phyloP scores from a whole-genome alignment of 2,329 filamentous ascomycete genomes.

The Penicillium sp. region DNA sequence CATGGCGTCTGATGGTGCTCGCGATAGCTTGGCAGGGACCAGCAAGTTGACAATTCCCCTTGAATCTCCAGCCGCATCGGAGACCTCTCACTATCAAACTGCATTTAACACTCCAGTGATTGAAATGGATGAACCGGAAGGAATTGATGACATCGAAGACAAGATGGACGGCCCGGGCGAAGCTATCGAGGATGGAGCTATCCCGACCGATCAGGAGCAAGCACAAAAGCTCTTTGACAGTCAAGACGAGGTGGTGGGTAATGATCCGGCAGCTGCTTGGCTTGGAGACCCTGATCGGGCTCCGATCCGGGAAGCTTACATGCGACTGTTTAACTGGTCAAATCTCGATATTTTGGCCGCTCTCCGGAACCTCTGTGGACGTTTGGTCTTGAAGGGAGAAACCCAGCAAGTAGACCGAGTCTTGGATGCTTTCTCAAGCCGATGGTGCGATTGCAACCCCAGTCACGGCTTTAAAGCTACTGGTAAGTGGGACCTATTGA shows the following conservation, averaged over 20 bases:
- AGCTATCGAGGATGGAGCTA: constrained; percentile 29
- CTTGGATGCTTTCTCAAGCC: constrained; percentile 76
- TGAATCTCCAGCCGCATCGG: constrained; percentile 36
- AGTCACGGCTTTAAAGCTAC: constrained; percentile 86
- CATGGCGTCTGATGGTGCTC: constrained; percentile 17
- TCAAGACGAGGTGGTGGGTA: constrained; percentile 69
- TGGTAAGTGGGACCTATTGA: constrained; percentile 52
- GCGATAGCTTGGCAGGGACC: constrained; percentile 23
- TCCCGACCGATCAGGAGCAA: constrained; percentile 67
- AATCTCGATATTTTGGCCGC: constrained; percentile 74
- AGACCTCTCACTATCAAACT: constrained; percentile 43
- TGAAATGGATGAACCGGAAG: constrained; percentile 27
- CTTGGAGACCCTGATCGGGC: constrained; percentile 62
- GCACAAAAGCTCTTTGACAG: constrained; percentile 81
- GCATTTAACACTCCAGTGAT: constrained; percentile 42
- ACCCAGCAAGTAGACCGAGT: constrained; percentile 97
- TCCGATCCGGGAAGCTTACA: constrained; percentile 68
- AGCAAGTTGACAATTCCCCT: constrained; percentile 25
- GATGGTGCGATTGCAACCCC: constrained; percentile 92
- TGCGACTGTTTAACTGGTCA: constrained; percentile 84
- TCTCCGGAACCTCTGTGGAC: constrained; percentile 73
- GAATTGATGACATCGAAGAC: constrained; percentile 16
- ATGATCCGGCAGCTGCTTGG: constrained; percentile 78
- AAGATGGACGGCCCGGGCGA: constrained; percentile 17
- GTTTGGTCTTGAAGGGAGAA: constrained; percentile 79